These are phyloP conservation scores for Trifolium repens DNA, from an alignment of 306 rosid species.

Conservation along the genomic window DNA sequence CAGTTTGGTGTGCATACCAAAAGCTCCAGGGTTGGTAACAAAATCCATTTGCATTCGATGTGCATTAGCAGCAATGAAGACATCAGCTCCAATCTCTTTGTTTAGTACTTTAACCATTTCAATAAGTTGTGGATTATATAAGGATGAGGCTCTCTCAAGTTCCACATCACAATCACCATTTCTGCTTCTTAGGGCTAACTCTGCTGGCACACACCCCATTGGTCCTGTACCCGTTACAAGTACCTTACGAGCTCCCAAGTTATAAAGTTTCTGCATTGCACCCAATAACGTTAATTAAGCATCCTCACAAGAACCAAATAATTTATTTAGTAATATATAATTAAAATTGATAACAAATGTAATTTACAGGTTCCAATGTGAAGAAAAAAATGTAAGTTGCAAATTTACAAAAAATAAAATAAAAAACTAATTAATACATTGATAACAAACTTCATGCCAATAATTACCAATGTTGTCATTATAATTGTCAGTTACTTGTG, in stretches of 20 bases:
- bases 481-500: too few relatives aligned
- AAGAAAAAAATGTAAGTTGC: too few relatives aligned
- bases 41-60: constrained; percentile 68
- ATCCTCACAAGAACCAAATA: too few relatives aligned
- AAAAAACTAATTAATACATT: too few relatives aligned
- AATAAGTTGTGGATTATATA: constrained; percentile 72
- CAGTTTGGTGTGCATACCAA: constrained; percentile 44
- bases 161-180: constrained; percentile 64
- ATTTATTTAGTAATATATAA: too few relatives aligned
- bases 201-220: constrained; percentile 82
- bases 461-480: too few relatives aligned
- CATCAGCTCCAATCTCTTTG: constrained; percentile 52
- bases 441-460: too few relatives aligned
- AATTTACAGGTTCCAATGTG: too few relatives aligned
- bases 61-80: constrained; percentile 67
- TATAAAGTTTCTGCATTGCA: constrained; percentile 59
- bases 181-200: constrained; percentile 58
- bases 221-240: constrained; percentile 82
- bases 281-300: too few relatives aligned
- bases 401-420: too few relatives aligned
- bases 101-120: constrained; percentile 56
- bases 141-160: constrained; percentile 62
- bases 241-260: constrained; percentile 69
- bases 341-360: too few relatives aligned
- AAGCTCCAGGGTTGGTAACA: constrained; percentile 57